A percentile compares a stretch with the other conserved stretches of the same genome.
phyloP scores from a whole-genome alignment of 1,139 yeast genomes.

The Trichomonascaceae sp. region DNA sequence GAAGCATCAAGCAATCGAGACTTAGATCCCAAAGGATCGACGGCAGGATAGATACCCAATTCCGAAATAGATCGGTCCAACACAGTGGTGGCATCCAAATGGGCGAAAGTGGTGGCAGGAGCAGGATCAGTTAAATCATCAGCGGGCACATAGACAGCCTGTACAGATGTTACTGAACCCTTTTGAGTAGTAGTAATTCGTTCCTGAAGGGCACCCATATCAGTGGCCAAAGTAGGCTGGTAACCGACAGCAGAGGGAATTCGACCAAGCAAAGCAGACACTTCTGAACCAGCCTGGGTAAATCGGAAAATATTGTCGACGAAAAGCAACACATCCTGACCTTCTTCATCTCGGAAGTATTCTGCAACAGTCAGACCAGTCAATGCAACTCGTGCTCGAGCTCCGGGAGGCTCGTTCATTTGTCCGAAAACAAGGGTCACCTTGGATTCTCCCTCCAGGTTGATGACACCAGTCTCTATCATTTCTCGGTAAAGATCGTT shows the following conservation, averaged over 20 bases:
- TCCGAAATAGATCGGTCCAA: slow-evolving; percentile 99
- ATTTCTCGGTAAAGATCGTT: slow-evolving; percentile 99
- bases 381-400: slow-evolving; percentile 99
- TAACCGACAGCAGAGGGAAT: slow-evolving; percentile 99
- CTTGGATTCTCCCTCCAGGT: slow-evolving; percentile 99
- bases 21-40: slow-evolving; percentile 99
- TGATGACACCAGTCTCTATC: slow-evolving; percentile 99
- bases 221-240: slow-evolving; percentile 99
- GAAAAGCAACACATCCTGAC: slow-evolving; percentile 99
- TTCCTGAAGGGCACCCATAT: slow-evolving; percentile 99
- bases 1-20: slow-evolving; percentile 97
- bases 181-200: slow-evolving; percentile 99
- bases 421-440: slow-evolving; percentile 99
- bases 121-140: slow-evolving; percentile 99
- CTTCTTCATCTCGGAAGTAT: slow-evolving; percentile 99
- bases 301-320: slow-evolving; percentile 99
- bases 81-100: slow-evolving; percentile 99
- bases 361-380: slow-evolving; percentile 99
- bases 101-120: slow-evolving; percentile 99
- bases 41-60: slow-evolving; percentile 99
- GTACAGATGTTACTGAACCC: slow-evolving; percentile 99
- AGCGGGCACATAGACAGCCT: slow-evolving; percentile 99
- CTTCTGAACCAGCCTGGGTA: slow-evolving; percentile 99
- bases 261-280: slow-evolving; percentile 99
- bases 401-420: slow-evolving; percentile 99